Conservation (phyloP, 352 stramenopile species). For the Phytophthora pini region DNA sequence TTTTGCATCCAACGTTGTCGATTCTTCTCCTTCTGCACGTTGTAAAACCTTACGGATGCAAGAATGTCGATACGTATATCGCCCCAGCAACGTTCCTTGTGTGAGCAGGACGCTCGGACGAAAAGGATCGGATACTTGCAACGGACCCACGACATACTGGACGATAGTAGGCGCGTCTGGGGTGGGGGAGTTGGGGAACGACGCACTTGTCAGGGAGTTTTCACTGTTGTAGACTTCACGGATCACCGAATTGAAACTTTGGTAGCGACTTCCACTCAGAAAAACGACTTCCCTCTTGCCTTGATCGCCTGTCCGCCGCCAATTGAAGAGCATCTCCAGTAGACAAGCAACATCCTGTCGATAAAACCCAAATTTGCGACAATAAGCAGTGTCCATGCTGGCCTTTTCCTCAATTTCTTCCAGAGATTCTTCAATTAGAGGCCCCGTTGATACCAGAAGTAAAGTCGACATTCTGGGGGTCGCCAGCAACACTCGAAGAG, state of each 20-base stretch:
- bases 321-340: slow-evolving; percentile 49
- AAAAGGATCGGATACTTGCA: slow-evolving; percentile 8
- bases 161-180: neutral
- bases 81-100: slow-evolving; percentile 40
- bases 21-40: slow-evolving; percentile 3
- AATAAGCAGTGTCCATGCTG: slow-evolving; percentile 35
- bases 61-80: slow-evolving; percentile 40
- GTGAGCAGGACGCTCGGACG: slow-evolving; percentile 9
- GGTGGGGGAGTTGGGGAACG: neutral
- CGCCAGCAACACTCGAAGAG: slow-evolving; percentile 42
- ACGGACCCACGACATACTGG: slow-evolving; percentile 42
- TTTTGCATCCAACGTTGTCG: neutral
- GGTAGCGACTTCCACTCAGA: slow-evolving; percentile 37
- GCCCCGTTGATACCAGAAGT: slow-evolving; percentile 42
- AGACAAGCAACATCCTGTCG: slow-evolving; percentile 43
- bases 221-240: slow-evolving; percentile 29
- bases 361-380: slow-evolving; percentile 54
- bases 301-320: slow-evolving; percentile 28
- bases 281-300: slow-evolving; percentile 37
- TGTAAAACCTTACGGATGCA: slow-evolving; percentile 18
- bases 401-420: slow-evolving; percentile 58
- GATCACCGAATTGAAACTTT: slow-evolving; percentile 53
- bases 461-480: slow-evolving; percentile 41
- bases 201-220: neutral
- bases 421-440: slow-evolving; percentile 57